These are phyloP conservation scores for Fusarium illudens DNA, from an alignment of 2,329 filamentous ascomycete genomes.

Conservation along the genomic window DNA sequence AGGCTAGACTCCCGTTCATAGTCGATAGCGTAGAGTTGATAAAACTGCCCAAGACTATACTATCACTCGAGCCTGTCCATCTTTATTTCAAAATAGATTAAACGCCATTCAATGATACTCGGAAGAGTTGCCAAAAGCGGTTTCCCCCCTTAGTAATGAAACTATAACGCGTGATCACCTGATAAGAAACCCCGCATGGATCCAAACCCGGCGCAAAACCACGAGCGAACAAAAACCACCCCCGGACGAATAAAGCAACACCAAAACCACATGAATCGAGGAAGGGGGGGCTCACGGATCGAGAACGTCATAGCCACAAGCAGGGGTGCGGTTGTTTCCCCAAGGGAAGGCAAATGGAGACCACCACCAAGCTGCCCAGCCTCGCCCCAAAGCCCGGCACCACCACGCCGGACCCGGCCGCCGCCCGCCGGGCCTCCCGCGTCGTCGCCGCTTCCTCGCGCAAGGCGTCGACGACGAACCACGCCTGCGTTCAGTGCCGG, in stretches of 20 bases:
- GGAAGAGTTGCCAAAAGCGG: background rate
- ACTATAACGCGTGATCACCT: background rate
- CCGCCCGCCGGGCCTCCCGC: background rate
- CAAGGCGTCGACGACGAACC: conserved; percentile 9
- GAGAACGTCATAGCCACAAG: conserved; percentile 21
- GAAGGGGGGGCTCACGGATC: too few relatives aligned
- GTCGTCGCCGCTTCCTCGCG: background rate
- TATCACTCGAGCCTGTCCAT: background rate
- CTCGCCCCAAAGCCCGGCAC: conserved; percentile 8
- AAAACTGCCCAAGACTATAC: background rate
- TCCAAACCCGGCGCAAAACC: background rate
- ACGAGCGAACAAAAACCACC: background rate
- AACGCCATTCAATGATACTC: background rate
- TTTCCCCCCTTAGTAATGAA: background rate
- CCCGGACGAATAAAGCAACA: background rate
- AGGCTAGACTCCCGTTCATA: background rate
- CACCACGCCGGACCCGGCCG: background rate
- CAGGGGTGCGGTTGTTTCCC: too few relatives aligned
- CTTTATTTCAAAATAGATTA: background rate
- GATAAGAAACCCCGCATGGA: background rate
- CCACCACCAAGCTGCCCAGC: conserved; percentile 7
- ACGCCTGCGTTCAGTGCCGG: conserved; percentile 13
- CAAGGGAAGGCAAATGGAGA: too few relatives aligned
- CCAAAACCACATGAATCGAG: background rate
- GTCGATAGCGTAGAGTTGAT: background rate